phyloP scores from a whole-genome alignment of 2,329 filamentous ascomycete genomes.

The Clarireedia monteithiana region DNA sequence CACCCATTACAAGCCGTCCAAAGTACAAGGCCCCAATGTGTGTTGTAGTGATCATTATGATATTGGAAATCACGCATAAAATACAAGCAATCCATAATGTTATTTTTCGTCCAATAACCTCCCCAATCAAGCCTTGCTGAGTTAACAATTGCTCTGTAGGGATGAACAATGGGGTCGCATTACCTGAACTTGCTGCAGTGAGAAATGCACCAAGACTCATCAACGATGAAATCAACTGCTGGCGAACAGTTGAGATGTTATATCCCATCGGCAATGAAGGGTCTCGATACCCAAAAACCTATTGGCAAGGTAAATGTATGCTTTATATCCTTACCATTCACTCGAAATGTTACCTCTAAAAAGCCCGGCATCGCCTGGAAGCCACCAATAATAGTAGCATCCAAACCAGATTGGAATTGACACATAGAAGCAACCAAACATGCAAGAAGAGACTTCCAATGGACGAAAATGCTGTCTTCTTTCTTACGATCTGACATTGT shows the following conservation, averaged over 20 bases:
- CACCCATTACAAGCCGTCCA: not conserved
- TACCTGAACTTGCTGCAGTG: slow-evolving; percentile 39
- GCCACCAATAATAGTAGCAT: slow-evolving; percentile 13
- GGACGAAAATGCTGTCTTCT: not conserved
- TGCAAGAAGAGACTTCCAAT: slow-evolving; percentile 18
- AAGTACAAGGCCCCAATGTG: not conserved
- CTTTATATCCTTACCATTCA: not conserved
- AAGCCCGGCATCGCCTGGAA: slow-evolving; percentile 18
- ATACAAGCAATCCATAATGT: not conserved
- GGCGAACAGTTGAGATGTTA: slow-evolving; percentile 36
- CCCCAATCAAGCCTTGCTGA: not conserved
- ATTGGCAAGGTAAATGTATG: slow-evolving; percentile 17
- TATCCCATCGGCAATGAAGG: slow-evolving; percentile 20
- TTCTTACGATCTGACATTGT: not conserved
- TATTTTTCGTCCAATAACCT: not conserved
- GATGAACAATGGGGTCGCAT: slow-evolving; percentile 25
- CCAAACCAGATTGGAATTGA: slow-evolving; percentile 20
- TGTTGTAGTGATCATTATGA: not conserved
- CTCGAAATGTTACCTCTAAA: slow-evolving; percentile 11
- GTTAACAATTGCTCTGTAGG: not conserved
- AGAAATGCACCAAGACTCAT: slow-evolving; percentile 43
- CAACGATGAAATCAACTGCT: slow-evolving; percentile 44
- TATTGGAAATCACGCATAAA: not conserved
- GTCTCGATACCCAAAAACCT: slow-evolving; percentile 39
- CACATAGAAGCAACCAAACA: slow-evolving; percentile 18